Evolutionary conservation across 208 protist genomes (phyloP), one percentile per base, ranked within the genome.

Genomic region (Trypanosoma platydactyli): DNA sequence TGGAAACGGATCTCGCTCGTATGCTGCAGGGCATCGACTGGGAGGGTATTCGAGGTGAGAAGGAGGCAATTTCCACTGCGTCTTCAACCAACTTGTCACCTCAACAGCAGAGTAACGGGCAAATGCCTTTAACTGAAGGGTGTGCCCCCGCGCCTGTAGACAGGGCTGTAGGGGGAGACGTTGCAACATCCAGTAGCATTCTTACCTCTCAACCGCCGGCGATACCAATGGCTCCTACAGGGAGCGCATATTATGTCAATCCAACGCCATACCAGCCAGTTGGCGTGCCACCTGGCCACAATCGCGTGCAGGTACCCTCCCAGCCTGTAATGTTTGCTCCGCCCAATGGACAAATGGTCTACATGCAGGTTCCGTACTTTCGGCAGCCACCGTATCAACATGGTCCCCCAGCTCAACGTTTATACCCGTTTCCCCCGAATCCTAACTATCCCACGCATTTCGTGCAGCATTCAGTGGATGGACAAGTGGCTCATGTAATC

Each of bases 331-430:
- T 77, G 49, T 64, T 75, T 59, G 48, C 60, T 18, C 69, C 57
- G 27, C 44, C 51, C 30, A 52, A 27, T 27, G 55, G 55, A 13
- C 69, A 68, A 41, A 42, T 78, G 58, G 53, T 73, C 30, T 71
- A 69, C 38, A 63, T 73, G 58, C 60, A 25, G 35, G 51, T 73
- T 38, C 73, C 65, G 2, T 68, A 69, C 59, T 69, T 60, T 55
- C 66, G 67, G 45, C 73, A 78, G 6, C 6, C 53, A 18, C 24
- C 62, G 29, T 68, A 64, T 61, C 66, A 67, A 57, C 66, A 63
- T 38, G 41, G 25, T 30, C 7, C 40, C 41, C n/a, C 51, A 12
- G 29, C 51, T 29, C 61, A 57, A 30, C 50, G 18, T 5, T 30
- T 75, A 6, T 75, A 64, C 16, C 29, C 51, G 5, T 5, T 33